Evolutionary conservation across 176 grass and related monocot species (phyloP).

Genomic region (Secale cereale): DNA sequence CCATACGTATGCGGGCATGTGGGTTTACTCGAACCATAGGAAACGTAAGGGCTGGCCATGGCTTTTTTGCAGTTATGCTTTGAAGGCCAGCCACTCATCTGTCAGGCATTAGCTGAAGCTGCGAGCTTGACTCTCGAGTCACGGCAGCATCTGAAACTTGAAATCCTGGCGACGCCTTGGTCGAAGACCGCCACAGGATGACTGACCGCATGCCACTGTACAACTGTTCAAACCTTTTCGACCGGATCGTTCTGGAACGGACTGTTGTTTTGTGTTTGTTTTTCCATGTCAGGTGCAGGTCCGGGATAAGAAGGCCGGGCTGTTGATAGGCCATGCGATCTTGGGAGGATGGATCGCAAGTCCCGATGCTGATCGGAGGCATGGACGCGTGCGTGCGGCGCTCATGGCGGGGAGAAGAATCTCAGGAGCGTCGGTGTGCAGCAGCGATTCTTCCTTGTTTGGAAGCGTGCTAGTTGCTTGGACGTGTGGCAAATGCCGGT

Average conservation of each 20-base stretch:
- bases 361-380: constrained; percentile 13
- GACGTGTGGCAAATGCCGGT: constrained; percentile 36
- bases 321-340: constrained; percentile 27
- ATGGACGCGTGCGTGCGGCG: constrained; percentile 23
- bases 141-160: too few species aligned
- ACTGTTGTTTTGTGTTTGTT: not conserved
- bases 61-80: not conserved
- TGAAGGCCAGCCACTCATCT: not conserved
- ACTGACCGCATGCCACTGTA: not conserved
- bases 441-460: not conserved
- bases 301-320: constrained; percentile 15
- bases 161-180: not conserved
- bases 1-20: not conserved
- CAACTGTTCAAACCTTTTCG: not conserved
- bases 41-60: not conserved
- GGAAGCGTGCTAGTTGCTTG: constrained; percentile 1
- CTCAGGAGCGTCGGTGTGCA: constrained; percentile 28
- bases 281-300: not conserved
- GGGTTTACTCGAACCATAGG: not conserved
- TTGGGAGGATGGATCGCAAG: constrained; percentile 25
- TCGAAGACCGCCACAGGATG: not conserved
- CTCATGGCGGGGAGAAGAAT: constrained; percentile 28
- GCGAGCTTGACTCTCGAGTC: too few species aligned
- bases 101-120: too few species aligned
- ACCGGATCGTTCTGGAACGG: not conserved